Evolutionary conservation across 2,329 filamentous ascomycete species (phyloP).

Genomic region (Ophiostoma sp.): DNA sequence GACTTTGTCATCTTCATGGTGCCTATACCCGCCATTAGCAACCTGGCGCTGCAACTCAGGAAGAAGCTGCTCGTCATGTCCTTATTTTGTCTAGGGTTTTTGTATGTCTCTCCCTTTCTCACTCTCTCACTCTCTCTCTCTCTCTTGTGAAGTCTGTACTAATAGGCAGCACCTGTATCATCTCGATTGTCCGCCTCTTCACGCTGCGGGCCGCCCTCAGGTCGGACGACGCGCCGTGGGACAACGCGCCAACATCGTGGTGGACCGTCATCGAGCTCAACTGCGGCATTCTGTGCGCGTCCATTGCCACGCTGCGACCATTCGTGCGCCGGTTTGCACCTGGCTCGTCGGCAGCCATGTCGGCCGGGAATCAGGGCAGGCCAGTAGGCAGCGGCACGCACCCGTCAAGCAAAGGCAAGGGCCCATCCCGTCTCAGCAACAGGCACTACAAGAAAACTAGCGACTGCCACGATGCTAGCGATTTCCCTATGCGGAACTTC

Average conservation of each 20-base stretch:
- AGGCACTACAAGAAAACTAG: neutral
- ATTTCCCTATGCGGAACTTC: neutral
- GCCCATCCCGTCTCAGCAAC: neutral
- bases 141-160: neutral
- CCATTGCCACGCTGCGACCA: constrained; percentile 83
- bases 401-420: neutral
- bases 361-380: neutral
- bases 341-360: neutral
- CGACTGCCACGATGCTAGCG: neutral
- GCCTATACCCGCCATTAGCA: constrained; percentile 80
- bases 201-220: constrained; percentile 57
- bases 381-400: neutral
- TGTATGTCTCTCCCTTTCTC: constrained; percentile 22
- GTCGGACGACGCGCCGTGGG: constrained; percentile 31
- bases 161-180: constrained; percentile 54
- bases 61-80: constrained; percentile 84
- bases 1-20: constrained; percentile 81
- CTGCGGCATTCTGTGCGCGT: constrained; percentile 80
- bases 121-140: neutral
- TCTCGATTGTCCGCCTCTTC: constrained; percentile 51
- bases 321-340: constrained; percentile 45
- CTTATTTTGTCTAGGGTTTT: constrained; percentile 82
- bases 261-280: constrained; percentile 95
- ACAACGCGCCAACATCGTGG: constrained; percentile 37
- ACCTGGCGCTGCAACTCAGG: constrained; percentile 73